Evolutionary conservation across 2,329 filamentous ascomycete genomes (phyloP), one percentile per base, ranked within the genome.

Genomic region (Exophiala lecanii-corni): DNA sequence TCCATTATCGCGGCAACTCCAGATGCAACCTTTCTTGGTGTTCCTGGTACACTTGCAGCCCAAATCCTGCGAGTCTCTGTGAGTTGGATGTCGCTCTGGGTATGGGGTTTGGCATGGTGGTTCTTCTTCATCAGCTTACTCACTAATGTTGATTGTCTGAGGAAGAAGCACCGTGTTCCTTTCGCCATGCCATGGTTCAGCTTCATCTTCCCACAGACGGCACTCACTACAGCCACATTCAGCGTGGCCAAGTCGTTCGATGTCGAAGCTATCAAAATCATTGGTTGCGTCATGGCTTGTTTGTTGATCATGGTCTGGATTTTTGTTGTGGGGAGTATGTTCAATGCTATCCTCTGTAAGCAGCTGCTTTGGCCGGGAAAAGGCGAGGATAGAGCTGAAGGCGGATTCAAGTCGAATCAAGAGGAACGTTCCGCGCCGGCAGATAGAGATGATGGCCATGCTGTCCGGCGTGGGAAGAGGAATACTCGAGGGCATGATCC

Each of bases 151-250:
- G 46, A 36, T 17, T 50, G 54, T 45, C 34, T 47, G 15, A 33
- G 36, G n/a, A 33, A 35, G 10, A 43, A 45, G 9, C 42, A 53
- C 19, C 75, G 72, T 41, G 78, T 89, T 69, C 74, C 79, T 3
- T 92, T 89, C 57, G 82, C 84, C 13, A 89, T 92, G 84, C 86
- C 82, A 1, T 94, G 86, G 81, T 92, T 83, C 64, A 86, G 80
- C 3, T 91, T 89, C 62, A 74, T 89, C 4, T 89, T 89, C 57
- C 85, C 86, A 2, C 88, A 89, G 55, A 89, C 85, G 0, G 84
- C 83, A 0, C 65, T 88, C 46, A 76, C 75, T 26, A 85, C 82
- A 0, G 83, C 85, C 0, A 92, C 86, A 0, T 81, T 85, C 51
- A 77, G 82, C 2, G 75, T 92, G 37, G 84, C 78, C 0, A 70